Evolutionary conservation across 192 early-diverging fungal species (phyloP), one percentile per base, ranked within the genome.

Genomic region (Polychytrium aggregatum): DNA sequence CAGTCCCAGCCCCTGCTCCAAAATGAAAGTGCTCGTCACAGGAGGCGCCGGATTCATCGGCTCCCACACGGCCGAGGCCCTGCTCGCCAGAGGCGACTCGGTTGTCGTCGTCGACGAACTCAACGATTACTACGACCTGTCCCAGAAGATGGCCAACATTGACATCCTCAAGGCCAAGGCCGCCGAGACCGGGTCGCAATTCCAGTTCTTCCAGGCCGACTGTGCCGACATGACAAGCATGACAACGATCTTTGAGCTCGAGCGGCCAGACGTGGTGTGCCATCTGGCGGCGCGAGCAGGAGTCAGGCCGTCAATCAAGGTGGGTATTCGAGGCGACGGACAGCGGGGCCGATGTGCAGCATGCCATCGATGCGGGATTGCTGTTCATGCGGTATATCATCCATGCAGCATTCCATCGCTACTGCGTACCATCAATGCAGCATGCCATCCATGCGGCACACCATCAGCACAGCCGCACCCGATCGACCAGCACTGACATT

Each of bases 31-130:
- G 26, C 57, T 55, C 26, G 52, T 52, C 37, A 59, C 57, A 7
- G 57, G 57, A 24, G 57, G 51, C 17, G 50, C 50, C 29, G 57
- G 57, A 7, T 59, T 46, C 52, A 59, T 59, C 25, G 57, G 57
- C 7, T 54, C 57, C 54, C 57, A 59, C 52, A 59, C 57, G 6
- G 50, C 46, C 10, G 50, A 46, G 44, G 9, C 14, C 4, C 52
- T 59, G 21, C 57, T 59, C 3, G 5, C 14, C 17, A 20, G 46
- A 4, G 57, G 57, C 6, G 18, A 46, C 29, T 28, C 45, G 9
- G 57, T 59, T 38, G 44, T 59, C 36, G 52, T 59, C 30, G 57
- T 59, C 17, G 57, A 59, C 40, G 52, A 54, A 24, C 9, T 54
- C 5, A 59, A 53, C 46, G 45, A 57, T 20, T 39, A 39, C 46